Conservation (phyloP, 2,329 filamentous ascomycete genomes). For the Trichophyton equinum region DNA sequence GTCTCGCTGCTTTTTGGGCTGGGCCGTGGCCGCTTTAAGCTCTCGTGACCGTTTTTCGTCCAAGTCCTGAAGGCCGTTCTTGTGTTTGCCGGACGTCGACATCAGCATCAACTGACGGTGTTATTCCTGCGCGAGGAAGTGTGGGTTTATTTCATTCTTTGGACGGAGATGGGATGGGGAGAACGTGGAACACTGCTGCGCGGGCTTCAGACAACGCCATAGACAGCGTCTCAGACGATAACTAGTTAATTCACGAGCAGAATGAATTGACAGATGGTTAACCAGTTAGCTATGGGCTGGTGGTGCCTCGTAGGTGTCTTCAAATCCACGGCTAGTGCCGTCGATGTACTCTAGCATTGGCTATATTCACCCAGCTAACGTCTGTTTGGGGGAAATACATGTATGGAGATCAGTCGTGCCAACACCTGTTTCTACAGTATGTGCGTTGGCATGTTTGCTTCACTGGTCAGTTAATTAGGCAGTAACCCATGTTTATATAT, state of each 20-base stretch:
- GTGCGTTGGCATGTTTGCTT: conserved; percentile 1
- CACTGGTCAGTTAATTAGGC: background rate
- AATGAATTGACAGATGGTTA: no score
- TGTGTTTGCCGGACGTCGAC: background rate
- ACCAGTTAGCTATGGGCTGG: no score
- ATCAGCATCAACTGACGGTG: no score
- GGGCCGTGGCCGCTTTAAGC: background rate
- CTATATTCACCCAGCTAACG: background rate
- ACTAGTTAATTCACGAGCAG: no score
- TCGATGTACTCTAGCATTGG: background rate
- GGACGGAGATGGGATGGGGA: no score
- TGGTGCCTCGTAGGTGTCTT: background rate
- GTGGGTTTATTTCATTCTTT: no score
- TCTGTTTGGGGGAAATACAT: background rate
- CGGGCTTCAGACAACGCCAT: no score
- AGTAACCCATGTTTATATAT: background rate
- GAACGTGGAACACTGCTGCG: no score
- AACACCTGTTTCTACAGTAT: background rate
- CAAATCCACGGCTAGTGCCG: background rate
- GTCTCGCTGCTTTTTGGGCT: background rate
- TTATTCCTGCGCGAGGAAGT: no score
- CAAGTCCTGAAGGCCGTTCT: background rate
- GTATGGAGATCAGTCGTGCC: conserved; percentile 2
- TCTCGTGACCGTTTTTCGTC: background rate
- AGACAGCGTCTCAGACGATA: no score